phyloP scores from a whole-genome alignment of 176 grass and related monocot genomes.

The Echinochloa phyllopogon region DNA sequence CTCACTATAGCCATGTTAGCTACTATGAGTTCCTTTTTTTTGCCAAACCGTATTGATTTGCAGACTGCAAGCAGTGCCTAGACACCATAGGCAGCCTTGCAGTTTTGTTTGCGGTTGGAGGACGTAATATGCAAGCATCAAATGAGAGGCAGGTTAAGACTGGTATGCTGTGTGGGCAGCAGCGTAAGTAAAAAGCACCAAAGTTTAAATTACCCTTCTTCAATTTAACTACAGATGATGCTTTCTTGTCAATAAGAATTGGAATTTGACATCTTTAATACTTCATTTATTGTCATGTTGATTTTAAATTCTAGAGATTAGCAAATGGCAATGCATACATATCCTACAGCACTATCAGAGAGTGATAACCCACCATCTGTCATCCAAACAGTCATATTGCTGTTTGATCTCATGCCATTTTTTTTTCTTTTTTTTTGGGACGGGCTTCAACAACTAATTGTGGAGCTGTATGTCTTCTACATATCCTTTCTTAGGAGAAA shows the following conservation, averaged over 20 bases:
- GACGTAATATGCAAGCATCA: slow-evolving; percentile 10
- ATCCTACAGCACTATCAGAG: not conserved
- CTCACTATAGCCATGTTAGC: too few species aligned
- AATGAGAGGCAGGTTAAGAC: slow-evolving; percentile 1
- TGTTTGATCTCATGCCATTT: not conserved
- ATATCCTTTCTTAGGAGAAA: not conserved
- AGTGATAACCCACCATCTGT: not conserved
- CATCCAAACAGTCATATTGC: not conserved
- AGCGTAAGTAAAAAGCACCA: slow-evolving; percentile 1
- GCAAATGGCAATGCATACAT: not conserved
- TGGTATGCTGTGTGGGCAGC: not conserved
- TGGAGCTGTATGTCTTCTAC: not conserved
- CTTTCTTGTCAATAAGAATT: not conserved
- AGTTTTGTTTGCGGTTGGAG: not conserved
- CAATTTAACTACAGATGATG: not conserved
- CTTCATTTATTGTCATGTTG: not conserved
- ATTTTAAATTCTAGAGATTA: not conserved
- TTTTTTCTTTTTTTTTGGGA: too few species aligned
- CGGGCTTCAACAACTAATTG: not conserved
- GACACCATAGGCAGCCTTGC: not conserved
- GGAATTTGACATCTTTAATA: not conserved
- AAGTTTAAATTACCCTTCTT: not conserved
- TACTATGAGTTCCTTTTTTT: not conserved
- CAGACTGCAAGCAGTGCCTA: not conserved
- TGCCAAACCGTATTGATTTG: not conserved